Evolutionary conservation across 306 rosid genomes (phyloP).

Genomic region (Rubus idaeus): DNA sequence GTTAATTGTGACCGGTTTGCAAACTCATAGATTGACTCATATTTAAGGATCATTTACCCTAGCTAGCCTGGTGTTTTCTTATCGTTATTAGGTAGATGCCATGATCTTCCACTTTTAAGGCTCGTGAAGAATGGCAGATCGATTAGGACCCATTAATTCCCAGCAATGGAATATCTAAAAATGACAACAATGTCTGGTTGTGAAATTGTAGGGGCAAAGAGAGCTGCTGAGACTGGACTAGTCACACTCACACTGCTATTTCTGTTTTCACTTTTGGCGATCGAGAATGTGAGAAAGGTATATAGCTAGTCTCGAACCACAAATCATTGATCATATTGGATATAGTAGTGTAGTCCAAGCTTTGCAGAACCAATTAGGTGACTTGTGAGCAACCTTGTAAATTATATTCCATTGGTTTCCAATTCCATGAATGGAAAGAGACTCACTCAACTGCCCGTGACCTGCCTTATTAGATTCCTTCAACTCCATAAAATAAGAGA

Average conservation of each 20-base stretch:
- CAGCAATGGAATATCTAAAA: not conserved
- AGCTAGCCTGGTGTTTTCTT: not conserved
- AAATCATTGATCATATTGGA: not conserved
- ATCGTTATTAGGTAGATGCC: not conserved
- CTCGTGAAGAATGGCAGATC: too few species aligned
- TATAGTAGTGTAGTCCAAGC: not conserved
- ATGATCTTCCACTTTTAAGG: constrained; percentile 1
- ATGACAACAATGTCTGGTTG: constrained; percentile 4
- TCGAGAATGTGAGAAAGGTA: constrained; percentile 4
- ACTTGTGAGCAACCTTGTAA: constrained; percentile 10
- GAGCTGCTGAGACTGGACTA: not conserved
- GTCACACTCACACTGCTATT: constrained; percentile 2
- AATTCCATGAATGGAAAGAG: constrained; percentile 18
- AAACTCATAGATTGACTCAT: not conserved
- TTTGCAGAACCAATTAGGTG: constrained; percentile 13
- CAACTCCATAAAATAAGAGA: not conserved
- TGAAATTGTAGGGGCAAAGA: not conserved
- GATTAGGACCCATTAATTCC: too few species aligned
- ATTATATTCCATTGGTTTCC: constrained; percentile 15
- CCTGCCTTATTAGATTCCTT: constrained; percentile 38
- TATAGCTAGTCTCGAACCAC: not conserved
- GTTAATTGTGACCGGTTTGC: not conserved
- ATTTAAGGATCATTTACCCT: not conserved
- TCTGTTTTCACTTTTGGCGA: not conserved
- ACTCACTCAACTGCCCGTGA: constrained; percentile 25